Evolutionary conservation across 495 filamentous ascomycete species (phyloP), one percentile per base, ranked within the genome.

Genomic region (Parachaetomium inaequale): DNA sequence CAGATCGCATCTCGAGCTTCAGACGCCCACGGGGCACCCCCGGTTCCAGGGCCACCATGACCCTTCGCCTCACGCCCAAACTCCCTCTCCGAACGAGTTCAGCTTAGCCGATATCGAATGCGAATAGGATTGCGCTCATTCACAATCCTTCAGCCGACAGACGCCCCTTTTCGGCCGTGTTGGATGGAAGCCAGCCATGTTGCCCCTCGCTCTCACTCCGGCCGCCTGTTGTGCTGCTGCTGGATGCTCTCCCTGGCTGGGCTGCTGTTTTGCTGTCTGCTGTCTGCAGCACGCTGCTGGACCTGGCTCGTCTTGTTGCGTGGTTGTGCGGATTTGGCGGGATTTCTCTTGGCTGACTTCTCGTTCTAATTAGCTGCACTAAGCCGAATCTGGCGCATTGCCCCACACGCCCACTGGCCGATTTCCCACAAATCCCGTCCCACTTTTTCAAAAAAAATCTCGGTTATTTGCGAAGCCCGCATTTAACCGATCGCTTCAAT

Each of bases 231-330:
- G 14, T 55, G 21, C 31, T 59, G 62, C 14, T 55, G 62, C 49
- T 53, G 62, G 62, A 17, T 63, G 62, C 62, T 59, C 50, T 59
- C 55, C 25, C 50, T 21, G 38, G 38, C 14, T 47, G 58, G 38
- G 11, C 38, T 4, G 55, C 51, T 58, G 21, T 34, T 23, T 55
- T 49, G 38, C 8, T n/a, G 11, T 10, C n/a, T 49, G 43, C 31
- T 26, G 19, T 15, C 25, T 54, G 31, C n/a, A 34, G 32, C 32
- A 11, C 32, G 32, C 32, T 34, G 32, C 32, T 26, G 25, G n/a
- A n/a, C n/a, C n/a, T n/a, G n/a, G n/a, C n/a, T n/a, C n/a, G n/a
- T n/a, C n/a, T n/a, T n/a, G 55, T 38, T 25, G 42, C 11, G 42
- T 11, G 34, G 17, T 15, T 47, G 26, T 17, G 17, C 28, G 26